Evolutionary conservation across 257 asterid genomes (phyloP).

Genomic region (Oldenlandia corymbosa): DNA sequence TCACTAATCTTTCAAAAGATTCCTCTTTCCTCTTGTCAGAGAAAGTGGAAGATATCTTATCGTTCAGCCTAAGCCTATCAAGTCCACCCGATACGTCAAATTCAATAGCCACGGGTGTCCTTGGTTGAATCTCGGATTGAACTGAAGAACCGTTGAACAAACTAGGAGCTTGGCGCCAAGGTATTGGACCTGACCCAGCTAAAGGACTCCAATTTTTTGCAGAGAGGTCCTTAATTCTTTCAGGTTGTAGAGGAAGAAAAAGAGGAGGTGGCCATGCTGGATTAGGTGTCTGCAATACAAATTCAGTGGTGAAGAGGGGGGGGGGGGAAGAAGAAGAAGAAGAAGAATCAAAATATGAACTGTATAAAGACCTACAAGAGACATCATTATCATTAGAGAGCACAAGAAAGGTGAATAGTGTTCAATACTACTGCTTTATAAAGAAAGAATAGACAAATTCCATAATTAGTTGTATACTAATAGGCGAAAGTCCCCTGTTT

Average conservation of each 20-base stretch:
- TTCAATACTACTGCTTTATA: too few species aligned
- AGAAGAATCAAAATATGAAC: background rate
- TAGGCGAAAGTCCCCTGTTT: background rate
- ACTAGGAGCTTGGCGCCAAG: conserved; percentile 76
- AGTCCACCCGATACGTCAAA: conserved; percentile 39
- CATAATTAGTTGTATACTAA: too few species aligned
- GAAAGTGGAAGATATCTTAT: conserved; percentile 37
- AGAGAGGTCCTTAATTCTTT: conserved; percentile 70
- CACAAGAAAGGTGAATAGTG: background rate
- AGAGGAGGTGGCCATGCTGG: conserved; percentile 99
- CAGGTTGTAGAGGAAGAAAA: conserved; percentile 72
- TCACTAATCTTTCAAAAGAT: conserved; percentile 38
- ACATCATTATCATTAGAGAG: background rate
- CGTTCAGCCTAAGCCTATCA: conserved; percentile 36
- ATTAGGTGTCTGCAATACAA: conserved; percentile 72
- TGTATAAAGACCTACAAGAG: background rate
- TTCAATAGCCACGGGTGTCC: conserved; percentile 45
- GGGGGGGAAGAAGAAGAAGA: too few species aligned
- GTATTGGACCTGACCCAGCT: conserved; percentile 81
- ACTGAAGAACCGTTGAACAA: conserved; percentile 43
- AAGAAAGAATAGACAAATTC: too few species aligned
- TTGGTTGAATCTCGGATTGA: conserved; percentile 47
- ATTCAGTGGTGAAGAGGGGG: conserved; percentile 3
- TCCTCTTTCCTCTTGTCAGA: conserved; percentile 41
- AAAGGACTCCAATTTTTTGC: conserved; percentile 54